Conservation (phyloP, 495 filamentous ascomycete species). For the Penicillium bovifimosum region DNA sequence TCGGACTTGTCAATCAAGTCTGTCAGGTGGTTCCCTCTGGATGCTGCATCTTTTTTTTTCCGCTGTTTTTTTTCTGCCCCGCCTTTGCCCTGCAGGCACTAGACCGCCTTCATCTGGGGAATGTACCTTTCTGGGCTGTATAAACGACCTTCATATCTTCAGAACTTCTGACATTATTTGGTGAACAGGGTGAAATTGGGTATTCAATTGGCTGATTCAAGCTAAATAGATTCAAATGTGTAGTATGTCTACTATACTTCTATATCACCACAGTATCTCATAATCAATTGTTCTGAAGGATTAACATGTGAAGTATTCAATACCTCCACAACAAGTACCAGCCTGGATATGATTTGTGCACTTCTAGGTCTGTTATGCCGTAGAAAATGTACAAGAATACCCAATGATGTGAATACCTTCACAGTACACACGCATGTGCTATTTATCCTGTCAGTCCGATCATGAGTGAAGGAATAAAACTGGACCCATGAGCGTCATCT, state of each 20-base stretch:
- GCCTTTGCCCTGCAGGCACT: not conserved
- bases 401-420: not conserved
- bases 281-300: no score
- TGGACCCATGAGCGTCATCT: not conserved
- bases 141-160: not conserved
- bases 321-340: not conserved
- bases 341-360: not conserved
- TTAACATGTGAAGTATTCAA: not conserved
- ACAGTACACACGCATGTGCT: not conserved
- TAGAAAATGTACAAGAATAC: not conserved
- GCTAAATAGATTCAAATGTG: no score
- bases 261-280: no score
- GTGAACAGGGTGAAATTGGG: no score
- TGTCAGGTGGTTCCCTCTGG: not conserved
- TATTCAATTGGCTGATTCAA: no score
- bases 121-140: not conserved
- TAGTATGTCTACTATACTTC: no score
- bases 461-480: not conserved
- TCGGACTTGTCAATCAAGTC: not conserved
- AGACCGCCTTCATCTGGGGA: conserved; percentile 5
- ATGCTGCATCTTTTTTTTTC: conserved; percentile 1
- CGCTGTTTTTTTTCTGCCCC: conserved; percentile 8
- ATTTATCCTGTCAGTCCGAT: not conserved
- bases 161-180: not conserved
- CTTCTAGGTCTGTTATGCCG: not conserved